Conservation (phyloP, 371 early-diverging fungal genomes). For the Mortierella sp. region DNA sequence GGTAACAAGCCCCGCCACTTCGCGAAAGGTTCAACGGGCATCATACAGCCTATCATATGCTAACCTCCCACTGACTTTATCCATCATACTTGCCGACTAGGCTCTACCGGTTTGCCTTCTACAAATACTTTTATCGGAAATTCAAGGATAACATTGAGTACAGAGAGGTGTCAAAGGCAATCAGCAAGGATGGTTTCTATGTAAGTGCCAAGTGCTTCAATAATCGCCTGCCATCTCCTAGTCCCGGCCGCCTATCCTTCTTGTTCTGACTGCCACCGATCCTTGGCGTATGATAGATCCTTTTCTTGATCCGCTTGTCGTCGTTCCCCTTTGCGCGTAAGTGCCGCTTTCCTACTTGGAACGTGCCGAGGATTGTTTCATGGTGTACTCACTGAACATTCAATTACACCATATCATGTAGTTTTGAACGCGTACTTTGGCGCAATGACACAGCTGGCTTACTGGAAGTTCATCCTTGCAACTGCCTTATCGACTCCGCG, state of each 20-base stretch:
- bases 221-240: neutral
- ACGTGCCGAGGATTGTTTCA: no score
- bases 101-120: conserved; percentile 29
- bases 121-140: conserved; percentile 28
- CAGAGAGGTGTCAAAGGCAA: conserved; percentile 34
- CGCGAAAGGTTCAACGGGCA: no score
- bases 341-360: conserved; percentile 1
- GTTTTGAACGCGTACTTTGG: conserved; percentile 45
- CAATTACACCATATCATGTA: neutral
- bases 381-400: no score
- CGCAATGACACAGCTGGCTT: conserved; percentile 33
- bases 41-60: no score
- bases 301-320: conserved; percentile 40
- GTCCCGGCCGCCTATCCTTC: neutral
- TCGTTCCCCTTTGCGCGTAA: conserved; percentile 40
- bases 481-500: conserved; percentile 34
- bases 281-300: conserved; percentile 9
- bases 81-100: conserved; percentile 1
- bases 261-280: neutral
- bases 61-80: neutral
- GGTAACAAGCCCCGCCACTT: no score
- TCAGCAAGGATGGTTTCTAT: conserved; percentile 38
- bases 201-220: conserved; percentile 8
- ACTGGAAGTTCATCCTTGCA: conserved; percentile 38
- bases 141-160: conserved; percentile 31